Evolutionary conservation across 2,329 filamentous ascomycete genomes (phyloP).

Genomic region (Pyricularia grisea): DNA sequence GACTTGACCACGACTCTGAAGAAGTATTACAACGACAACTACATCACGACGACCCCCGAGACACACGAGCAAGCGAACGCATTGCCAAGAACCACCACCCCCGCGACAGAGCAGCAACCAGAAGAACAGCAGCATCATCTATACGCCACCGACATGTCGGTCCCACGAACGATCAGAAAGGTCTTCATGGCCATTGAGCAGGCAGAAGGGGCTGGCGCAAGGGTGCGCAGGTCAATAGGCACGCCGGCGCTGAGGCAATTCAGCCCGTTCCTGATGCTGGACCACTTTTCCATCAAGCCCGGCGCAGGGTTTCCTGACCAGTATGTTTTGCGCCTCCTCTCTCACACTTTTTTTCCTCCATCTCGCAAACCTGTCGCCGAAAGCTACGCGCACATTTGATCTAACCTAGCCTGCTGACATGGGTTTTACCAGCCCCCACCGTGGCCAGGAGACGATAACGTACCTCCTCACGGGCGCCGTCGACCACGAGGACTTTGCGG

Average conservation of each 20-base stretch:
- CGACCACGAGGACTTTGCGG: constrained; percentile 88
- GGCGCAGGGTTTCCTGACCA: constrained; percentile 90
- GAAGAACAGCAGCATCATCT: constrained; percentile 12
- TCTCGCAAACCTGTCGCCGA: neutral
- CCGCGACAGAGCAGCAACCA: neutral
- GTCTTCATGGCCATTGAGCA: constrained; percentile 80
- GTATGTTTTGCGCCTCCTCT: constrained; percentile 16
- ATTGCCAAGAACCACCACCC: neutral
- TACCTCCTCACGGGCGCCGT: constrained; percentile 80
- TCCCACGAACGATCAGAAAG: constrained; percentile 69
- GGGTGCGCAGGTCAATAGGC: constrained; percentile 80
- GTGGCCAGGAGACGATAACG: constrained; percentile 81
- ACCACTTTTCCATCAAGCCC: constrained; percentile 74
- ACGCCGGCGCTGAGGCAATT: constrained; percentile 77
- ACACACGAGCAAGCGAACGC: neutral
- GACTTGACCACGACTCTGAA: constrained; percentile 11
- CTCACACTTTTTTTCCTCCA: neutral
- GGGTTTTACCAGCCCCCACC: constrained; percentile 34
- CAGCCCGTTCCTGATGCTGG: constrained; percentile 91
- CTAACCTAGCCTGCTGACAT: neutral
- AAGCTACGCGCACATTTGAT: neutral
- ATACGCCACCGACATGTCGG: constrained; percentile 46
- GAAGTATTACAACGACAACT: constrained; percentile 9
- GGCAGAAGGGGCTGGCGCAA: constrained; percentile 78
- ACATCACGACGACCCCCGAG: neutral